A percentile compares a stretch with the other conserved stretches of the same genome.
These are phyloP conservation scores for Phytopythium delawarense DNA, from an alignment of 352 stramenopile genomes.

Conservation along the genomic window DNA sequence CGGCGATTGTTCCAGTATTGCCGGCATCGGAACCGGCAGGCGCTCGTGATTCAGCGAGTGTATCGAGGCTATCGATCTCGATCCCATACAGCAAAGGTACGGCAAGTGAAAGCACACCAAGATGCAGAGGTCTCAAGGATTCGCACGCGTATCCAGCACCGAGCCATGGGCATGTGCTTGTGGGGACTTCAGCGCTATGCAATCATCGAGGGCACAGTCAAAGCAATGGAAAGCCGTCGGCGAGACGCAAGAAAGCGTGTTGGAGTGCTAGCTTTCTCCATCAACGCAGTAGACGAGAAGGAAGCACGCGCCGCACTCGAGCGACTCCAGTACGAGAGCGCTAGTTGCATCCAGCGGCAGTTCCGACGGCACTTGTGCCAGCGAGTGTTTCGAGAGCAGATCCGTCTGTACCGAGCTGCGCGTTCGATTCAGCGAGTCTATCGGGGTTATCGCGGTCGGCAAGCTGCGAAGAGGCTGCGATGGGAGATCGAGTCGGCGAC, in stretches of 20 bases:
- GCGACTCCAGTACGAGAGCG: slow-evolving; percentile 30
- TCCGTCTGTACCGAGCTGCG: slow-evolving; percentile 39
- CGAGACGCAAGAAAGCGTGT: slow-evolving; percentile 1
- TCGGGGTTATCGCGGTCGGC: slow-evolving; percentile 38
- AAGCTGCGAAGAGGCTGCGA: slow-evolving; percentile 28
- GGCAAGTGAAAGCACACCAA: slow-evolving; percentile 30
- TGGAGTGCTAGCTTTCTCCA: slow-evolving; percentile 17
- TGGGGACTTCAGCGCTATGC: slow-evolving; percentile 17
- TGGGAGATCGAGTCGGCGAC: slow-evolving; percentile 39
- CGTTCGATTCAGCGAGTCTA: slow-evolving; percentile 53
- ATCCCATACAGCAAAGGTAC: slow-evolving; percentile 8
- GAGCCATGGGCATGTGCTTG: slow-evolving; percentile 25
- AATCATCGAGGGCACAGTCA: slow-evolving; percentile 24
- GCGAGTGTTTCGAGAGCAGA: slow-evolving; percentile 28
- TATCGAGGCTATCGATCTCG: slow-evolving; percentile 45
- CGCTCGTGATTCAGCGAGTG: slow-evolving; percentile 45
- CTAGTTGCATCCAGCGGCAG: slow-evolving; percentile 64
- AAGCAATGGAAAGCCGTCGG: slow-evolving; percentile 24
- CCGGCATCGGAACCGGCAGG: slow-evolving; percentile 18
- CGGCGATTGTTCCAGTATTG: slow-evolving; percentile 42
- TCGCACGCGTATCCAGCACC: slow-evolving; percentile 27
- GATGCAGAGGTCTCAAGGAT: slow-evolving; percentile 19
- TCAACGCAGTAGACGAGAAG: slow-evolving; percentile 20
- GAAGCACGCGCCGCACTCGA: slow-evolving; percentile 34
- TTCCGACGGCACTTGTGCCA: slow-evolving; percentile 57